phyloP scores from a whole-genome alignment of 2,329 filamentous ascomycete genomes.

The Corinectria fuckeliana region DNA sequence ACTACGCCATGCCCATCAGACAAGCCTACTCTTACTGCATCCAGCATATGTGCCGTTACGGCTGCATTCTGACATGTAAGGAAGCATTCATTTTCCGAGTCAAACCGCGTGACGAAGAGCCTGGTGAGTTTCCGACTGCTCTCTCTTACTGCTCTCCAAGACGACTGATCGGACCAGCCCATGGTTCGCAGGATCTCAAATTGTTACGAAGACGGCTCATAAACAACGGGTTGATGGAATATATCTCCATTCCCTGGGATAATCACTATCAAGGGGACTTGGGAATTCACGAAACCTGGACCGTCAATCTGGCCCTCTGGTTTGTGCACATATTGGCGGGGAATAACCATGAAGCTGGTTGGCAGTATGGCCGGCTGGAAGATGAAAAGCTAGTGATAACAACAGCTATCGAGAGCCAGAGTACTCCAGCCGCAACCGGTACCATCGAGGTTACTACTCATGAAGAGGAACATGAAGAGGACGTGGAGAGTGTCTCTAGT shows the following conservation, averaged over 20 bases:
- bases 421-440: too few relatives aligned
- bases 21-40: constrained; percentile 27
- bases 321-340: constrained; percentile 25
- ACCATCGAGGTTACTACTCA: too few relatives aligned
- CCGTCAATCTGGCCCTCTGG: constrained; percentile 24
- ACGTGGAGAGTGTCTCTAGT: too few relatives aligned
- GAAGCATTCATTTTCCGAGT: constrained; percentile 25
- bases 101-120: background rate
- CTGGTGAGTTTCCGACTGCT: background rate
- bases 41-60: constrained; percentile 24
- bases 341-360: constrained; percentile 17
- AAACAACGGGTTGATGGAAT: constrained; percentile 23
- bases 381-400: background rate
- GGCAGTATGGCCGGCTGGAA: constrained; percentile 12
- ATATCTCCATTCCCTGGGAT: constrained; percentile 22
- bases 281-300: constrained; percentile 1
- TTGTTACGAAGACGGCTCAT: background rate
- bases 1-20: constrained; percentile 18
- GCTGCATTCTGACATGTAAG: constrained; percentile 23
- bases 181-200: too few relatives aligned
- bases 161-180: too few relatives aligned
- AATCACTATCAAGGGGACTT: constrained; percentile 7
- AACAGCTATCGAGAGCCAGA: too few relatives aligned
- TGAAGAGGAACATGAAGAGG: too few relatives aligned
- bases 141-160: too few relatives aligned